phyloP scores from a whole-genome alignment of 129 eudicot species.

The Pseudognaphalium luteoalbum region DNA sequence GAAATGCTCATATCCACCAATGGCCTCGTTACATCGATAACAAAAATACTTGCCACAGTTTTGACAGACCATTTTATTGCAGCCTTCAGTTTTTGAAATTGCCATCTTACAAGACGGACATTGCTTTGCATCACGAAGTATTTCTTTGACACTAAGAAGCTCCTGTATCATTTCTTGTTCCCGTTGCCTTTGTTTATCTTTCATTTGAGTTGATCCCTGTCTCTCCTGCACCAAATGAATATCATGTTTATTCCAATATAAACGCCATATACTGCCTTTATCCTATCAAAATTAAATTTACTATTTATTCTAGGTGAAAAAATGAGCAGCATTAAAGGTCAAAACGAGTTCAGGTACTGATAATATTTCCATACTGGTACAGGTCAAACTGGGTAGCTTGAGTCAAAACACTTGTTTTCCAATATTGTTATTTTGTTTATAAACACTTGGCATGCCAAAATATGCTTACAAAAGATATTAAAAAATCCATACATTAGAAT shows the following conservation, averaged over 20 bases:
- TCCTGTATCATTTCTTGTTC: constrained; percentile 75
- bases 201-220: constrained; percentile 46
- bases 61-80: constrained; percentile 80
- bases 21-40: constrained; percentile 70
- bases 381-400: neutral
- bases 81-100: constrained; percentile 84
- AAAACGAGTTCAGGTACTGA: neutral
- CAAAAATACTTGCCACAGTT: constrained; percentile 78
- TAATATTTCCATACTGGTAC: neutral
- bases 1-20: constrained; percentile 85
- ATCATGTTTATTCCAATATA: constrained; percentile 4
- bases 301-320: neutral
- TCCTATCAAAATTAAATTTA: neutral
- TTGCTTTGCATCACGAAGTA: constrained; percentile 68
- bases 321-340: neutral
- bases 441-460: neutral
- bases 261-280: neutral
- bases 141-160: constrained; percentile 69
- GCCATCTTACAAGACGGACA: constrained; percentile 98
- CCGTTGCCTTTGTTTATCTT: constrained; percentile 48
- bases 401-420: neutral
- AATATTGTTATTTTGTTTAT: neutral
- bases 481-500: neutral
- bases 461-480: neutral
- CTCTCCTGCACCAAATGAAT: constrained; percentile 33